Percentiles rank a stretch among this genome's conserved stretches.
Evolutionary conservation across 495 filamentous ascomycete genomes (phyloP).

Genomic region (Penicillium chermesinum): DNA sequence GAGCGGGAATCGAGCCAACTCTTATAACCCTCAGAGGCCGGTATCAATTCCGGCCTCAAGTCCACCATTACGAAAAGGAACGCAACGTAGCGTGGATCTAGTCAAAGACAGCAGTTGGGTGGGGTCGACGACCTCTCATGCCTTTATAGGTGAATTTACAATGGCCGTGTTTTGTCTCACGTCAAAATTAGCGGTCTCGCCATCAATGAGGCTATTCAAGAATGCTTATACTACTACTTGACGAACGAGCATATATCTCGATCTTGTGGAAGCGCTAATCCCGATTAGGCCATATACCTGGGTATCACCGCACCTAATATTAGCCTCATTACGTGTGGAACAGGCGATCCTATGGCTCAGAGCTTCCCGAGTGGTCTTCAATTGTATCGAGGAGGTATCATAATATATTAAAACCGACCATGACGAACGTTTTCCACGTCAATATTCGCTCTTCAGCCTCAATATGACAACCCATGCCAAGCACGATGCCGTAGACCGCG

Average conservation of each 20-base stretch:
- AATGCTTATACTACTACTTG: conserved; percentile 31
- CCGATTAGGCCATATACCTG: conserved; percentile 15
- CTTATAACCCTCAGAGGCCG: conserved; percentile 57
- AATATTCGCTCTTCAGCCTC: conserved; percentile 11
- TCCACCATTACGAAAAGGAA: conserved; percentile 31
- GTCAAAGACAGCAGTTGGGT: conserved; percentile 10
- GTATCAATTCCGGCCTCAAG: conserved; percentile 36
- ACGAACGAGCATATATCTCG: conserved; percentile 20
- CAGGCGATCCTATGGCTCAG: not conserved
- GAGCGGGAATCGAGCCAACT: conserved; percentile 32
- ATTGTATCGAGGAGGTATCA: too few species aligned
- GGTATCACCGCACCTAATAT: not conserved
- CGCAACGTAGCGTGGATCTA: conserved; percentile 22
- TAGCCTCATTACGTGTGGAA: not conserved
- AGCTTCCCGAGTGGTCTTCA: not conserved
- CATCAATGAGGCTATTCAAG: conserved; percentile 9
- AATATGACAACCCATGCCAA: conserved; percentile 28
- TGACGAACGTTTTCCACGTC: conserved; percentile 1
- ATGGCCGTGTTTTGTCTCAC: not conserved
- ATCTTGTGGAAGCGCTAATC: conserved; percentile 36
- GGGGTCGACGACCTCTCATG: not conserved
- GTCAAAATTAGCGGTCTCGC: conserved; percentile 5
- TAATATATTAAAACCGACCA: not conserved
- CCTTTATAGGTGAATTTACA: not conserved
- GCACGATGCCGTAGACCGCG: conserved; percentile 4